These are phyloP conservation scores for Dactylellina drechsleri DNA, from an alignment of 2,329 filamentous ascomycete genomes.

Conservation along the genomic window DNA sequence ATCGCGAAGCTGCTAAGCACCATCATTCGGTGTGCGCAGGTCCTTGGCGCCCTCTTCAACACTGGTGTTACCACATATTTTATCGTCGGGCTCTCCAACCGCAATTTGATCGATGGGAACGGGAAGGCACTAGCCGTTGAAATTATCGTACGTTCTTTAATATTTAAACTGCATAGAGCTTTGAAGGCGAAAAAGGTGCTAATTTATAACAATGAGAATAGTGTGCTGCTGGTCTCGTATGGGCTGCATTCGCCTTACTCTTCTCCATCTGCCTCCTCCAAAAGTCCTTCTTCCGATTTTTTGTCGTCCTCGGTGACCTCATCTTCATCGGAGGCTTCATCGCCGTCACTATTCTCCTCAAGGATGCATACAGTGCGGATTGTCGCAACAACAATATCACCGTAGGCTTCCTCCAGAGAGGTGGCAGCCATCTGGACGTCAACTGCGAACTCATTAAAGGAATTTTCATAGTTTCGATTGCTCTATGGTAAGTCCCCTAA, in stretches of 20 bases:
- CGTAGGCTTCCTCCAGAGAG: constrained; percentile 33
- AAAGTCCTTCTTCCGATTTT: constrained; percentile 55
- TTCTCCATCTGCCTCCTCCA: constrained; percentile 55
- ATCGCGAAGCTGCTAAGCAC: constrained; percentile 41
- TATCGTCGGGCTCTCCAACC: constrained; percentile 41
- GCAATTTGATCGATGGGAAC: constrained; percentile 23
- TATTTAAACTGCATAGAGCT: not conserved
- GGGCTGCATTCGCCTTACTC: constrained; percentile 49
- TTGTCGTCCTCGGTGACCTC: constrained; percentile 49
- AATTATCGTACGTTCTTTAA: constrained; percentile 34
- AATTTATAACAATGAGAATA: constrained; percentile 7
- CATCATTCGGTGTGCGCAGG: constrained; percentile 24
- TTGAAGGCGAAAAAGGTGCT: not conserved
- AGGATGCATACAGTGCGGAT: constrained; percentile 29
- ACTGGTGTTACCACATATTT: constrained; percentile 42
- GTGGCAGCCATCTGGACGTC: constrained; percentile 19
- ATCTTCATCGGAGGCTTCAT: constrained; percentile 55
- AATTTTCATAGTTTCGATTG: constrained; percentile 42
- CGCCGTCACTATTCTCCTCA: constrained; percentile 53
- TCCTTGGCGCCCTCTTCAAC: constrained; percentile 42
- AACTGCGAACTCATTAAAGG: constrained; percentile 47
- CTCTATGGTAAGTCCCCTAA: constrained; percentile 16
- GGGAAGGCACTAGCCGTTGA: constrained; percentile 43
- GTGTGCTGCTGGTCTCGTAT: constrained; percentile 40
- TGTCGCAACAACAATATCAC: constrained; percentile 25